phyloP scores from a whole-genome alignment of 2,329 filamentous ascomycete species.

The Diaporthe citrichinensis region DNA sequence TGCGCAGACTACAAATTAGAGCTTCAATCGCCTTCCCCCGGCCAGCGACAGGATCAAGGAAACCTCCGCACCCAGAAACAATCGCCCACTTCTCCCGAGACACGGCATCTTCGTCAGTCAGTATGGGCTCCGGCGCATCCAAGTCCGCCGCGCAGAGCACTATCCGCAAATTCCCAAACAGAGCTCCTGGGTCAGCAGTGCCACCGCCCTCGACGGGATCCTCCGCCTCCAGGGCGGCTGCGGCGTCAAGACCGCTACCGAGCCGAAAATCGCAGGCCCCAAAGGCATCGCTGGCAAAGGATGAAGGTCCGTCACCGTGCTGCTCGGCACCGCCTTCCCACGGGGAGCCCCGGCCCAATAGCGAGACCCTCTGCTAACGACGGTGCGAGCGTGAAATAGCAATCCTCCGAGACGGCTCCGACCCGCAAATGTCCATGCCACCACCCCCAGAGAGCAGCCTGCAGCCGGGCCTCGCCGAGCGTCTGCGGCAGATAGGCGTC shows the following conservation, averaged over 20 bases:
- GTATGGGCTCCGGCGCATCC: conserved; percentile 41
- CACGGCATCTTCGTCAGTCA: not conserved
- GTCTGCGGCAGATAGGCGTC: conserved; percentile 68
- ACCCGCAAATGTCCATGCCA: conserved; percentile 56
- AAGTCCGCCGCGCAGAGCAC: conserved; percentile 40
- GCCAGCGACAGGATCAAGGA: not conserved
- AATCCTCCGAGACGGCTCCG: conserved; percentile 55
- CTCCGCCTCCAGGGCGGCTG: conserved; percentile 16
- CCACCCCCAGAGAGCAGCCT: conserved; percentile 45
- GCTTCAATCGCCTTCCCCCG: not conserved
- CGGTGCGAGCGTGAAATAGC: conserved; percentile 48
- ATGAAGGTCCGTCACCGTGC: conserved; percentile 44
- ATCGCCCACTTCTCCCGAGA: not conserved
- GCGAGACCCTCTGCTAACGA: conserved; percentile 1
- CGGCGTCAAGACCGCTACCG: conserved; percentile 26
- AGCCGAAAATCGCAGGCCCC: conserved; percentile 28
- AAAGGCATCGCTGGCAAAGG: conserved; percentile 44
- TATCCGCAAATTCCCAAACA: conserved; percentile 46
- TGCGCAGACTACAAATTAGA: not conserved
- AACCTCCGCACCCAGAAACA: no score
- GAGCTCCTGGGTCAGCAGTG: conserved; percentile 45
- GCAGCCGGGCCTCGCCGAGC: conserved; percentile 62
- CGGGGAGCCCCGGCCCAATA: not conserved
- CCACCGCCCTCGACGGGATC: conserved; percentile 30
- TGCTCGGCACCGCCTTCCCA: not conserved